Percentiles rank a stretch among this genome's conserved stretches.
These are phyloP conservation scores for Thielaviopsis euricoi DNA, from an alignment of 2,329 filamentous ascomycete species.

Conservation along the genomic window DNA sequence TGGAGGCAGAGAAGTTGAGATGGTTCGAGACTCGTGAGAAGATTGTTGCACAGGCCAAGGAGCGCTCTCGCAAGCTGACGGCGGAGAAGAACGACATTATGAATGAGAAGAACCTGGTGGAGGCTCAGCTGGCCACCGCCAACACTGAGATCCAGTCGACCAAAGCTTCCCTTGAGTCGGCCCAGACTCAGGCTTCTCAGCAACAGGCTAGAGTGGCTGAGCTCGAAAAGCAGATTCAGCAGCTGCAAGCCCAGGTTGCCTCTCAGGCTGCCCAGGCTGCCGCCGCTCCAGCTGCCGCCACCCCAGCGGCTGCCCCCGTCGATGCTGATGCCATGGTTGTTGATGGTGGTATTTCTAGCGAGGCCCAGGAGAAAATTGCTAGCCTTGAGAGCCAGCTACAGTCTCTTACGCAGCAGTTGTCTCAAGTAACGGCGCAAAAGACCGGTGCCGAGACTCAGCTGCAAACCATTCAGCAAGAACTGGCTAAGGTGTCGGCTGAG, in stretches of 20 bases:
- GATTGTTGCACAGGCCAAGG: conserved; percentile 47
- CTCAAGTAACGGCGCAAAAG: conserved; percentile 17
- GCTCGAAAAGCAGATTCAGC: conserved; percentile 27
- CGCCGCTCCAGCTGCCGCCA: conserved; percentile 17
- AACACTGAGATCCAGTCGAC: conserved; percentile 39
- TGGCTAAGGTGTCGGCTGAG: conserved; percentile 49
- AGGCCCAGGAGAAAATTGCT: conserved; percentile 1
- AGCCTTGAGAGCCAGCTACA: conserved; percentile 11
- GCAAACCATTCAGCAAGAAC: conserved; percentile 32
- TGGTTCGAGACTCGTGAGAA: conserved; percentile 37
- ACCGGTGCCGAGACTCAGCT: conserved; percentile 3
- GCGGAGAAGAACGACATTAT: conserved; percentile 36
- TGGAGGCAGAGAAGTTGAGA: conserved; percentile 37
- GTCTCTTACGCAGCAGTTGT: conserved; percentile 33
- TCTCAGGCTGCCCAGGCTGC: neutral
- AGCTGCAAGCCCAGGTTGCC: conserved; percentile 20
- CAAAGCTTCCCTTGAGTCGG: conserved; percentile 21
- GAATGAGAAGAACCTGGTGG: conserved; percentile 35
- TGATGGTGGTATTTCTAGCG: neutral
- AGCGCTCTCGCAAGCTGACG: conserved; percentile 36
- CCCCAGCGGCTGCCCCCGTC: conserved; percentile 15
- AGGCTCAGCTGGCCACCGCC: conserved; percentile 31
- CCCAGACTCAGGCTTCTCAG: conserved; percentile 19
- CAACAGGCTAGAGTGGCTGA: conserved; percentile 27
- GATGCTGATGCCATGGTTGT: conserved; percentile 26